Base-by-base conservation (phyloP, 371 early-diverging fungal species). In the Polyrhizophydium stewartii region DNA sequence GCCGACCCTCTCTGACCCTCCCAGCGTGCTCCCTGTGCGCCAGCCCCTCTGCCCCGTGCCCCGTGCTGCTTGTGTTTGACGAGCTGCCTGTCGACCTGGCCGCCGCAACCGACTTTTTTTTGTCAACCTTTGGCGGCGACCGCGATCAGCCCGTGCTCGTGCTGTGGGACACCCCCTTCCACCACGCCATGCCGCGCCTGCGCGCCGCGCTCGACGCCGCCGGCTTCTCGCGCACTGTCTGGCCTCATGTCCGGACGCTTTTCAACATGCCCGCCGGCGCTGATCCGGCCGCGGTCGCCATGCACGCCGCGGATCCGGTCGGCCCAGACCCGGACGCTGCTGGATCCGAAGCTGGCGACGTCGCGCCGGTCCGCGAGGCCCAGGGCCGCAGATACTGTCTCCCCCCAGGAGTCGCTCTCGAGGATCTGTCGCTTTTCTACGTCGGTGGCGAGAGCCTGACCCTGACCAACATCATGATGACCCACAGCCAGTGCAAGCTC, bases 61-160 rank as follows among this genome's bases (percentile, higher is more conserved):
- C 96, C 5, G 94, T 93, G 7, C 67, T 91, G 12, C 93, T 92
- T 64, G 89, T 90, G 0, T 94, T 92, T 78, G 91, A 91, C n/a
- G 81, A 84, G 21, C 79, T 79, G 31, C 72, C 81, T 0, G 59
- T 95, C 0, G 89, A 93, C 63, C 40, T 83, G 6, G 72, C 78
- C 0, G 35, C 68, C 58, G 56, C 53, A 49, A 51, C 49, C 24
- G 22, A 28, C 17, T 45, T 37, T 10, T 61, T 73, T 27, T 17
- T 52, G 13, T 2, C 35, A 17, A 53, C 41, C 22, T 62, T 62
- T 40, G 41, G 30, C 9, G 51, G 22, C 7, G 59, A 81, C 33
- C 69, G 56, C 32, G 50, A 67, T 0, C 58, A 71, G n/a, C 75
- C 45, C 41, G 64, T 93, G 9, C 74, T 92, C 45, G 41, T 94